Conservation (phyloP, 768 basidiomycete species). For the Hypholoma sublateritium region DNA sequence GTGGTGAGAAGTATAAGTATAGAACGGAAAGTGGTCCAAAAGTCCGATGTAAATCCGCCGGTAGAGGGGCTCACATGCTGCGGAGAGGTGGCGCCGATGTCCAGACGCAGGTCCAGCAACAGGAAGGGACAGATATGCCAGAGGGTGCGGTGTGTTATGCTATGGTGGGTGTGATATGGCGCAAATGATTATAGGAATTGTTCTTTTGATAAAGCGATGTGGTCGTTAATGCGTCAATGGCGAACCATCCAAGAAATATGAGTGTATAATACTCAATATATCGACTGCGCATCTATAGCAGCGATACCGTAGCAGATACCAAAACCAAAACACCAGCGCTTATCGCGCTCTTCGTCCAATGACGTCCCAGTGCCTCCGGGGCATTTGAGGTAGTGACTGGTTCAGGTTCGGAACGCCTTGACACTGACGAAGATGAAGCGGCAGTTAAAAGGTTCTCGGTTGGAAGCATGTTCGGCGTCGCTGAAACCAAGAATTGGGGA, state of each 20-base stretch:
- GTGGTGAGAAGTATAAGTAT: slow-evolving; percentile 6
- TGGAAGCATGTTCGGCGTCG: slow-evolving; percentile 85
- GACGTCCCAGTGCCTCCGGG: slow-evolving; percentile 22
- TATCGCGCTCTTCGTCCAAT: slow-evolving; percentile 22
- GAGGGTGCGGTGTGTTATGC: background rate
- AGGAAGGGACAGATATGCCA: background rate
- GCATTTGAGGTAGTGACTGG: slow-evolving; percentile 16
- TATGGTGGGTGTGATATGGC: background rate
- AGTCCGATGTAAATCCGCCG: slow-evolving; percentile 2
- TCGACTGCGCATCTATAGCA: slow-evolving; percentile 28
- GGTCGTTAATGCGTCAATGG: slow-evolving; percentile 1
- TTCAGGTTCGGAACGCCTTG: slow-evolving; percentile 13
- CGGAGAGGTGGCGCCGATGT: background rate
- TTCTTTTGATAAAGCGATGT: slow-evolving; percentile 1
- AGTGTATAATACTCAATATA: background rate
- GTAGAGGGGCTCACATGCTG: background rate
- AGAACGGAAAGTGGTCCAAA: slow-evolving; percentile 8
- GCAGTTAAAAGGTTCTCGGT: slow-evolving; percentile 63
- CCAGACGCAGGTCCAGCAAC: background rate
- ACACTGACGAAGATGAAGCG: slow-evolving; percentile 22
- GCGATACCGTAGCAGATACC: slow-evolving; percentile 25
- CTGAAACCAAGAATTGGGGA: slow-evolving; percentile 65
- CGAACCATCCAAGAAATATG: slow-evolving; percentile 1
- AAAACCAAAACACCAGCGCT: slow-evolving; percentile 29
- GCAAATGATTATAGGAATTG: background rate